These are phyloP conservation scores for Myriosclerotinia scirpicola DNA, from an alignment of 2,329 filamentous ascomycete genomes.

Conservation along the genomic window DNA sequence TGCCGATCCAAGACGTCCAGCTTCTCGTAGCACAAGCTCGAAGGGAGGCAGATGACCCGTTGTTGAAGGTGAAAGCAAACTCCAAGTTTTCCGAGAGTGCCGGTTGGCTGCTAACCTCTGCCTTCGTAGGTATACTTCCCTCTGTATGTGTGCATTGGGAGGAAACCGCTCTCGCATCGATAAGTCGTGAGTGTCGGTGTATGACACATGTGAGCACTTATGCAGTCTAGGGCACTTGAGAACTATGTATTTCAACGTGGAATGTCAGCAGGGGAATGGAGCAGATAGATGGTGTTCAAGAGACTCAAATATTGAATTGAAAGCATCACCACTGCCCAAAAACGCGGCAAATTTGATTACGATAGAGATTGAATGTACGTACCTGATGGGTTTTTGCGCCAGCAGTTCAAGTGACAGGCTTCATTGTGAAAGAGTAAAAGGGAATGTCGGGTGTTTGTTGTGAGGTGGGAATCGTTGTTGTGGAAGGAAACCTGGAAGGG, in stretches of 20 bases:
- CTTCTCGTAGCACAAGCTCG: slow-evolving; percentile 57
- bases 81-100: not conserved
- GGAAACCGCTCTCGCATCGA: slow-evolving; percentile 48
- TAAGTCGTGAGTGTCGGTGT: not conserved
- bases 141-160: slow-evolving; percentile 63
- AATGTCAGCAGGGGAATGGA: slow-evolving; percentile 9
- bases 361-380: not conserved
- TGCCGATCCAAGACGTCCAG: slow-evolving; percentile 58
- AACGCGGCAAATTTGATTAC: not conserved
- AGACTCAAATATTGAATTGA: not conserved
- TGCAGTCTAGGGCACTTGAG: not conserved
- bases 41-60: slow-evolving; percentile 52
- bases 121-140: slow-evolving; percentile 56
- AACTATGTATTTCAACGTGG: not conserved
- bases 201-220: not conserved
- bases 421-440: not conserved
- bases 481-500: not conserved
- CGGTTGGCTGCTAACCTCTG: slow-evolving; percentile 19
- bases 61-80: slow-evolving; percentile 53
- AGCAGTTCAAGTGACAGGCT: slow-evolving; percentile 11
- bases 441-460: not conserved
- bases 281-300: not conserved
- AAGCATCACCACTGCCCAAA: not conserved
- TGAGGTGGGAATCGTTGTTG: not conserved
- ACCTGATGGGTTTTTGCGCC: not conserved